Conservation (phyloP, 805 yeast genomes). For the Saturnispora dispora region DNA sequence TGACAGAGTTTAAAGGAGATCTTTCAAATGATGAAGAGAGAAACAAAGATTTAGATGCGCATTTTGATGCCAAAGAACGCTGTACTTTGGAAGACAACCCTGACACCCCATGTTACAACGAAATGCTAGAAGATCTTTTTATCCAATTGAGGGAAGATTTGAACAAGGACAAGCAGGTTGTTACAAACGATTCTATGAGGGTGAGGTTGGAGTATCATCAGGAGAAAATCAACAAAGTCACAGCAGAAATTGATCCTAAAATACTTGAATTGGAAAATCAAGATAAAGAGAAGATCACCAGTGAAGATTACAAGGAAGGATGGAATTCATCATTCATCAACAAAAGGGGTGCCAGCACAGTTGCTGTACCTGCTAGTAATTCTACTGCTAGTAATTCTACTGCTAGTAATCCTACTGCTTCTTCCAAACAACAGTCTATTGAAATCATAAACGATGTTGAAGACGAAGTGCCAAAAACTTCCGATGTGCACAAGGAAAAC, state of each 20-base stretch:
- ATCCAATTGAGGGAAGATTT: conserved; percentile 64
- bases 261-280: conserved; percentile 61
- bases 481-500: conserved; percentile 10
- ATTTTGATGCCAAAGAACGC: conserved; percentile 52
- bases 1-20: conserved; percentile 33
- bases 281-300: conserved; percentile 64
- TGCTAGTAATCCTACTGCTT: conserved; percentile 6
- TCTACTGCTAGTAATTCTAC: background rate
- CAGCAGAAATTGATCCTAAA: conserved; percentile 55
- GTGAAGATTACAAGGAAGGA: conserved; percentile 88
- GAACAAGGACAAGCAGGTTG: conserved; percentile 38
- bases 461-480: conserved; percentile 20
- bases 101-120: conserved; percentile 62
- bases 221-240: conserved; percentile 57
- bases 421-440: conserved; percentile 12
- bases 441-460: conserved; percentile 4
- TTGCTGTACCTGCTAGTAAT: background rate
- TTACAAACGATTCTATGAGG: conserved; percentile 29
- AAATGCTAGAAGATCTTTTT: conserved; percentile 86
- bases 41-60: conserved; percentile 35
- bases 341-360: conserved; percentile 25
- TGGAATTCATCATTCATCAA: conserved; percentile 80
- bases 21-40: conserved; percentile 30
- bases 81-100: conserved; percentile 29
- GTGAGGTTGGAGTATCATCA: conserved; percentile 51